Conservation (phyloP, 2,329 filamentous ascomycete genomes). For the Passalora sequoiae region DNA sequence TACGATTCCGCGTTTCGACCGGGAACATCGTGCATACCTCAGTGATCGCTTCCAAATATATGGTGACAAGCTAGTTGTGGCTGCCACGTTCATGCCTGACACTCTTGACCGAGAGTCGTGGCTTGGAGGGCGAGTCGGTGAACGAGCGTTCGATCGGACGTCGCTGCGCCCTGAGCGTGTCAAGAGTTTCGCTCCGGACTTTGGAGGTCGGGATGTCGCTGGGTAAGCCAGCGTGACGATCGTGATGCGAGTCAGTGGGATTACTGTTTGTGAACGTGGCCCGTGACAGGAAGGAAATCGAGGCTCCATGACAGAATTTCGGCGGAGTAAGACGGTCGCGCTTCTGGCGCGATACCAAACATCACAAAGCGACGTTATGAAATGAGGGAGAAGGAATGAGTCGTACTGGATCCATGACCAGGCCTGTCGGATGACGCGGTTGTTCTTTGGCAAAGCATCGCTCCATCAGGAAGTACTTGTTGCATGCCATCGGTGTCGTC, state of each 20-base stretch:
- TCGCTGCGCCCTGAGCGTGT: background rate
- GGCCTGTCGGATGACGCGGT: no score
- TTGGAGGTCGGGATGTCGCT: no score
- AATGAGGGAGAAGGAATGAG: background rate
- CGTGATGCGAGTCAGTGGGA: background rate
- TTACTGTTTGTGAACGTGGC: background rate
- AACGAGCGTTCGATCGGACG: slow-evolving; percentile 6
- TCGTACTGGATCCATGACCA: background rate
- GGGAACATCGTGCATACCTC: background rate
- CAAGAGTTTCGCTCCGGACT: background rate
- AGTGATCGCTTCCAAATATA: background rate
- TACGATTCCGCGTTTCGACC: background rate
- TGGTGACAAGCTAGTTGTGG: background rate
- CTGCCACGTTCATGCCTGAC: slow-evolving; percentile 1
- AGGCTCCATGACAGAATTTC: no score
- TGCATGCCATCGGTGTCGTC: no score
- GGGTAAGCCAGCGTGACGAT: no score
- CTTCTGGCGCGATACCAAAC: background rate
- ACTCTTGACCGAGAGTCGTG: background rate
- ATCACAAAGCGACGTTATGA: background rate
- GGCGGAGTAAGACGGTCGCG: background rate
- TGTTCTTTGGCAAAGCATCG: no score
- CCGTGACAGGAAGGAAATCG: no score
- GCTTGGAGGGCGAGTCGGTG: background rate
- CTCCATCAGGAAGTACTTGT: background rate